Evolutionary conservation across 1,284 basidiomycete genomes (phyloP), one percentile per base, ranked within the genome.

Genomic region (Trichosporon sp.): DNA sequence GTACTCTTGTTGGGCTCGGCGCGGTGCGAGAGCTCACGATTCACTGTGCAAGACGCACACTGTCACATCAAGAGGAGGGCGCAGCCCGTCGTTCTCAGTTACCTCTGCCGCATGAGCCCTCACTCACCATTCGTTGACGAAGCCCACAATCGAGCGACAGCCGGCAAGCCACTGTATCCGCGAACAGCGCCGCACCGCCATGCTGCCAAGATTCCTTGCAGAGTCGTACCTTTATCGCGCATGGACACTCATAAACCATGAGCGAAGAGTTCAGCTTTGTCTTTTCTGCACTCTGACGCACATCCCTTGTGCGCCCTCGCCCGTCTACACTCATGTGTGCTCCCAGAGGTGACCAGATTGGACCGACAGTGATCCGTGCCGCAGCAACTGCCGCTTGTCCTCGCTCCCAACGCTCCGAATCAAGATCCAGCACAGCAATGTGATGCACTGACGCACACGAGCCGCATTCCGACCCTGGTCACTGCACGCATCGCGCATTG

Each of bases 361-460:
- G 49, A 54, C 49, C 27, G 11, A 54, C 49, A 31, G 49, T 54
- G 49, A 54, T 54, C 25, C 49, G 49, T 29, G 49, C 25, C 49
- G 49, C 49, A n/a, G 14, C 49, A 27, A 54, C 25, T 54, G 49
- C 49, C 49, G 49, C 49, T 54, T 27, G 27, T 54, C 19, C 49
- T 27, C 49, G 49, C 49, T 54, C 49, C 16, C 49, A 10, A 21
- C 14, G 25, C 25, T 29, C 49, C 16, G 49, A 54, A 29, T 29
- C 49, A 29, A 54, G 49, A 54, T 54, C 25, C 25, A 54, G 49
- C 49, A 54, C 49, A 31, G 49, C 49, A 54, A 54, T 54, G 49
- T 54, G 49, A 29, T 54, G 49, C 49, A n/a, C n/a, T n/a, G 49
- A 27, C 27, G 27, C 49, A 9, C 49, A 29, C 25, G 27, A 29